These are phyloP conservation scores for Sclerotinia subarctica DNA, from an alignment of 2,329 filamentous ascomycete genomes.

Conservation along the genomic window DNA sequence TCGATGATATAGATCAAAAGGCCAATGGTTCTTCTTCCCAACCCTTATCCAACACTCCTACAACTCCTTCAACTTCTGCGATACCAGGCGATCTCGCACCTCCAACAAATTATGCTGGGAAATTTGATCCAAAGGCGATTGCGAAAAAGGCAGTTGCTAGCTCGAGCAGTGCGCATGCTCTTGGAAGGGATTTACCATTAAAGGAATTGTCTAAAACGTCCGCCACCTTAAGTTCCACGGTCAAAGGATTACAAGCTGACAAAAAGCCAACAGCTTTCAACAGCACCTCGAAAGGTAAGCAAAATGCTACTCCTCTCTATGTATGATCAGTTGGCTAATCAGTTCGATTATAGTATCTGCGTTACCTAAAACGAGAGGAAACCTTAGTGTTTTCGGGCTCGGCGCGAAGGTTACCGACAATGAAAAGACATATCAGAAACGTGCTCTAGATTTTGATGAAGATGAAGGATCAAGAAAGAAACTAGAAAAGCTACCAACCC, in stretches of 20 bases:
- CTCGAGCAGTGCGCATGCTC: constrained; percentile 52
- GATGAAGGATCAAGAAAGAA: constrained; percentile 85
- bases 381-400: constrained; percentile 82
- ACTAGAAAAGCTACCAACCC: constrained; percentile 82
- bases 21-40: constrained; percentile 45
- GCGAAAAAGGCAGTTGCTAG: constrained; percentile 70
- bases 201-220: constrained; percentile 46
- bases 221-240: constrained; percentile 42
- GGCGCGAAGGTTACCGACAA: constrained; percentile 62
- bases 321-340: constrained; percentile 23
- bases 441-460: constrained; percentile 80
- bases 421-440: constrained; percentile 66
- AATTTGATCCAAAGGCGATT: constrained; percentile 84
- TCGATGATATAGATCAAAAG: constrained; percentile 72
- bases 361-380: constrained; percentile 65
- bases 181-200: constrained; percentile 54
- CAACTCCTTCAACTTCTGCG: constrained; percentile 46
- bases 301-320: background rate
- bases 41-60: constrained; percentile 52
- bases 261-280: constrained; percentile 42
- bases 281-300: constrained; percentile 42
- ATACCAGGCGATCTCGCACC: constrained; percentile 50
- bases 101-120: constrained; percentile 64
- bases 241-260: constrained; percentile 44
- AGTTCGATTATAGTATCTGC: constrained; percentile 42